A percentile compares a stretch with the other conserved stretches of the same genome.
Evolutionary conservation across 129 eudicot species (phyloP).

Genomic region (Heracleum sosnowskyi): DNA sequence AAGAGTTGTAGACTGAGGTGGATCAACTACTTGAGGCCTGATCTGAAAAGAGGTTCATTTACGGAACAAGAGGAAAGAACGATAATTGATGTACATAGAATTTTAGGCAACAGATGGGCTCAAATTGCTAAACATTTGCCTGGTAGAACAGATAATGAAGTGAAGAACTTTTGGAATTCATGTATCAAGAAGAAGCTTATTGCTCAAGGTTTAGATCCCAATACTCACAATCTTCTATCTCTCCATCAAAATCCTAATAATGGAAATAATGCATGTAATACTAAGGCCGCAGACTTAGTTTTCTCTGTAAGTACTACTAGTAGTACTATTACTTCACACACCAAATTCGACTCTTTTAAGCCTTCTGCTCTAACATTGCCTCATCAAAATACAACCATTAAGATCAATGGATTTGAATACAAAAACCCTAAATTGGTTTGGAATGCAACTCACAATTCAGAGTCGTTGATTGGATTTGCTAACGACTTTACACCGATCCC

Average conservation of each 20-base stretch:
- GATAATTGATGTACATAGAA: constrained; percentile 77
- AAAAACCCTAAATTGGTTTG: constrained; percentile 28
- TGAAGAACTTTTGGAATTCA: constrained; percentile 91
- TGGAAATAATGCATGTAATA: constrained; percentile 13
- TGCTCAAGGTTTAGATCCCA: constrained; percentile 87
- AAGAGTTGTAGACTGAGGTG: constrained; percentile 66
- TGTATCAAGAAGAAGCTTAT: constrained; percentile 86
- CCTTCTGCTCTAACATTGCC: constrained; percentile 18
- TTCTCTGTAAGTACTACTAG: constrained; percentile 27
- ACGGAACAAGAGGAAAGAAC: constrained; percentile 78
- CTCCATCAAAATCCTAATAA: constrained; percentile 29
- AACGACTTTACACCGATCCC: constrained; percentile 22
- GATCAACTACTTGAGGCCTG: constrained; percentile 70
- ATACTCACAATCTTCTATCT: constrained; percentile 82
- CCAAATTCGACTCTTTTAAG: constrained; percentile 22
- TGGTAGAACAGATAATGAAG: constrained; percentile 83
- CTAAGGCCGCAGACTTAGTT: constrained; percentile 10
- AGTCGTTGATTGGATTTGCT: constrained; percentile 26
- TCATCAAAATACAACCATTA: constrained; percentile 1
- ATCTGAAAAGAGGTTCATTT: constrained; percentile 76
- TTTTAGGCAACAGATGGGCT: constrained; percentile 86
- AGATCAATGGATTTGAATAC: constrained; percentile 17
- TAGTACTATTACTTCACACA: constrained; percentile 20
- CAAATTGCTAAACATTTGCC: constrained; percentile 87
- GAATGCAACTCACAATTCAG: constrained; percentile 12